Evolutionary conservation across 2,329 filamentous ascomycete genomes (phyloP).

Genomic region (Plectosphaerella plurivora): DNA sequence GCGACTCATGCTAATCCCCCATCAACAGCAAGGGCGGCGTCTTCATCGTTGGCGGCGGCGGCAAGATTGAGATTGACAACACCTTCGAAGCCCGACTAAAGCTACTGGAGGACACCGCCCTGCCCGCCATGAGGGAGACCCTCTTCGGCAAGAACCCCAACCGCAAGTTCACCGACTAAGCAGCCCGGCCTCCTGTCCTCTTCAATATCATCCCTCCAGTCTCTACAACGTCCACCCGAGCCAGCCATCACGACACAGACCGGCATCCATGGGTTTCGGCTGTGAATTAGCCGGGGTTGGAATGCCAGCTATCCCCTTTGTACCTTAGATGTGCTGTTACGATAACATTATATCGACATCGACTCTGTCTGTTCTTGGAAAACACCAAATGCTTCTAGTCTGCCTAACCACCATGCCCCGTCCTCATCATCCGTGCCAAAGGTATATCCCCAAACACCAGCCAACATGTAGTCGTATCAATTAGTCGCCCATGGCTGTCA

Average conservation of each 20-base stretch:
- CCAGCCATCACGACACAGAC: background rate
- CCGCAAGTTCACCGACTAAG: conserved; percentile 89
- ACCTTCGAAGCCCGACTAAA: conserved; percentile 89
- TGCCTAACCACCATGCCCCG: no score
- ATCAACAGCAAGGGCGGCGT: conserved; percentile 73
- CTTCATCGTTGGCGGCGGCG: conserved; percentile 71
- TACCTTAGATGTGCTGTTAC: conserved; percentile 14
- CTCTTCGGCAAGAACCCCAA: conserved; percentile 94
- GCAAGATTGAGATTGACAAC: conserved; percentile 98
- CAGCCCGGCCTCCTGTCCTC: background rate
- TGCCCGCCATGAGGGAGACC: conserved; percentile 78
- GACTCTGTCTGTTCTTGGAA: background rate
- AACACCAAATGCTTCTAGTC: no score
- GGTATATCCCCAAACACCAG: background rate
- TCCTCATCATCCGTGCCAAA: background rate
- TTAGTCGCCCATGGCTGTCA: conserved; percentile 8
- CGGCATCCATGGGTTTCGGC: conserved; percentile 8
- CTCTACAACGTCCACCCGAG: conserved; percentile 1
- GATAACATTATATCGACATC: background rate
- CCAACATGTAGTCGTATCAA: background rate
- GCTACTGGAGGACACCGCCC: conserved; percentile 77
- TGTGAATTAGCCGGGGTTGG: conserved; percentile 3
- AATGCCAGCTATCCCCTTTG: conserved; percentile 11
- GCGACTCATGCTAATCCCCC: background rate
- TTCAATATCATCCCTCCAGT: background rate